Evolutionary conservation across 352 stramenopile genomes (phyloP), one percentile per base, ranked within the genome.

Genomic region (Halophytophthora batemanensis): DNA sequence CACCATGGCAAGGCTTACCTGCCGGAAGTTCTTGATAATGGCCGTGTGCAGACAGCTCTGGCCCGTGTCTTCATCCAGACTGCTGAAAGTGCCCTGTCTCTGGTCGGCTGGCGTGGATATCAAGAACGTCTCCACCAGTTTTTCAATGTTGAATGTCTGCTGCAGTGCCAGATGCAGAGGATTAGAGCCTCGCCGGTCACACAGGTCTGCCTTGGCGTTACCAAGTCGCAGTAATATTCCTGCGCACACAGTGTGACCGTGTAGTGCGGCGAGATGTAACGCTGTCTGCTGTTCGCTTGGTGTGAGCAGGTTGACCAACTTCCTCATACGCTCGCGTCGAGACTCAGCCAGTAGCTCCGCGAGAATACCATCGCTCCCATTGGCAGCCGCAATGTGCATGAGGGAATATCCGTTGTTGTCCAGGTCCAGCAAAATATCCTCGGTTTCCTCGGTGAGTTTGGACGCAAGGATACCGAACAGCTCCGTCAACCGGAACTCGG

Each of bases 131-230:
- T 69, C 35, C 2, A 86, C 49, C 5, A 90, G 69, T 17, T 62
- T 62, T 0, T 85, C 71, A 28, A 90, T 78, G 45, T 86, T 69
- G 39, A 91, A 91, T 4, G 68, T 74, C 39, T 81, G 75, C 28
- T 71, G 53, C 0, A 89, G 59, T n/a, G 70, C 69, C 10, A 89
- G 56, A 42, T 91, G 77, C 14, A 91, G 52, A 1, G 74, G 69
- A 19, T 77, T 89, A 29, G 65, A 75, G 5, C 80, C 75, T 42
- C 54, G 67, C 18, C 41, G 19, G 15, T 75, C 64, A 11, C 54
- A 51, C 15, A 84, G 13, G 41, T 69, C 61, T 1, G 46, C 50
- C 14, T 59, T 64, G 1, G 55, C 58, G 15, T 47, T 60, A 15
- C 49, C 50, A 1, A 58, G 41, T 13, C 64, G 53, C 0, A 86